phyloP scores from a whole-genome alignment of 2,329 filamentous ascomycete species.

The Raffaelea arxii region DNA sequence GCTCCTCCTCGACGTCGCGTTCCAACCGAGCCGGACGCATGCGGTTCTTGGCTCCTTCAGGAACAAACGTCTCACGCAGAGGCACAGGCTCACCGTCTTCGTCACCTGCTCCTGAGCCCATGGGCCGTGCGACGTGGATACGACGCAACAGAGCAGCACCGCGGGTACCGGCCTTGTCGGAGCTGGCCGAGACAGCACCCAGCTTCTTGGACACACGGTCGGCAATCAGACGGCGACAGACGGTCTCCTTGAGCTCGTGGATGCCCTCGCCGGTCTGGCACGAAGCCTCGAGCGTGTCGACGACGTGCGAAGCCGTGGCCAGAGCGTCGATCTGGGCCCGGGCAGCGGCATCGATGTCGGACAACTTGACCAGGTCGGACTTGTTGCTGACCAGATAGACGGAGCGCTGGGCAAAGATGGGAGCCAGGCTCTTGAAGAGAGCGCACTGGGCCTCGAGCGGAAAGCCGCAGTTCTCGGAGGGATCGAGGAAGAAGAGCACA shows the following conservation, averaged over 20 bases:
- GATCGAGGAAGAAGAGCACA: slow-evolving; percentile 96
- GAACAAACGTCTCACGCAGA: slow-evolving; percentile 70
- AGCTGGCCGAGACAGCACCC: slow-evolving; percentile 75
- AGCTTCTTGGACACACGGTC: slow-evolving; percentile 93
- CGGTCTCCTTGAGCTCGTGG: slow-evolving; percentile 88
- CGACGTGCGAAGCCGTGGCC: slow-evolving; percentile 53
- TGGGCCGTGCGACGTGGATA: slow-evolving; percentile 94
- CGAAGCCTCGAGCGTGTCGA: slow-evolving; percentile 86
- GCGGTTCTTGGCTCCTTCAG: slow-evolving; percentile 73
- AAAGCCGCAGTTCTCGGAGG: slow-evolving; percentile 95
- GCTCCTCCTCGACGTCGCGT: slow-evolving; percentile 80
- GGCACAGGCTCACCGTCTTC: slow-evolving; percentile 27
- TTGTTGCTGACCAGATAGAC: slow-evolving; percentile 98
- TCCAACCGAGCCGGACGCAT: slow-evolving; percentile 51
- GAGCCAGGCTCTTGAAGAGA: slow-evolving; percentile 93
- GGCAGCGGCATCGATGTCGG: slow-evolving; percentile 72
- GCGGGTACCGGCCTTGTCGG: slow-evolving; percentile 67
- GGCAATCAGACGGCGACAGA: slow-evolving; percentile 85
- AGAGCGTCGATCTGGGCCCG: slow-evolving; percentile 37
- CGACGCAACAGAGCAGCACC: slow-evolving; percentile 84
- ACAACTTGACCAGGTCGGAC: slow-evolving; percentile 82
- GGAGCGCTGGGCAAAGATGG: slow-evolving; percentile 92
- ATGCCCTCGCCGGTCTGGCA: slow-evolving; percentile 94
- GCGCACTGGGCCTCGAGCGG: slow-evolving; percentile 86
- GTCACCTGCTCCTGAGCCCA: slow-evolving; percentile 48